phyloP scores from a whole-genome alignment of 164 flowering plant genomes.

The Vitis amurensis region DNA sequence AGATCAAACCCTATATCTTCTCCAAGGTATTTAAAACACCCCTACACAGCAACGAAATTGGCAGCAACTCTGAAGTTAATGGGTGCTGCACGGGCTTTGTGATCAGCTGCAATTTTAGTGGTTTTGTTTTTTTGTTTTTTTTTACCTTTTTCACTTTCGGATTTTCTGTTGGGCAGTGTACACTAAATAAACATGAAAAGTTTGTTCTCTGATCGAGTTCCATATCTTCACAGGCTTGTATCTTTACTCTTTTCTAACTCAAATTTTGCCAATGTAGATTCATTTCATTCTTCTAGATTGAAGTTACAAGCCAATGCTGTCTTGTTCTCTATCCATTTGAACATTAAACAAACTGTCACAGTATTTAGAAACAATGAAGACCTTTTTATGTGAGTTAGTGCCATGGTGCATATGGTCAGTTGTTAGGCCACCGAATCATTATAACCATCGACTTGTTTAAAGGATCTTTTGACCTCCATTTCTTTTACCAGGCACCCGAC shows the following conservation, averaged over 20 bases:
- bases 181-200: background rate
- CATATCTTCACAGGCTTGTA: background rate
- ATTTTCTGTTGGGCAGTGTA: constrained; percentile 2
- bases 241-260: background rate
- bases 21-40: too few relatives aligned
- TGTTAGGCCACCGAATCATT: too few relatives aligned
- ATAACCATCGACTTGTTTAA: too few relatives aligned
- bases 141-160: background rate
- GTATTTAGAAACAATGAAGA: background rate
- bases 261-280: constrained; percentile 10
- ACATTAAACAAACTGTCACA: background rate
- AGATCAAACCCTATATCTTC: too few relatives aligned
- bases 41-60: too few relatives aligned
- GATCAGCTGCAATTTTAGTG: background rate
- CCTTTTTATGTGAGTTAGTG: too few relatives aligned
- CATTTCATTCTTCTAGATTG: background rate
- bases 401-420: too few relatives aligned
- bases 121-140: background rate
- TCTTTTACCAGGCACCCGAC: too few relatives aligned
- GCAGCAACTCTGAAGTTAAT: background rate
- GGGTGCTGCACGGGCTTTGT: background rate
- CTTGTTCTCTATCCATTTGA: background rate
- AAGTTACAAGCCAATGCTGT: background rate
- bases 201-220: background rate
- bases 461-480: too few relatives aligned